Evolutionary conservation across 257 asterid species (phyloP), one percentile per base, ranked within the genome.

Genomic region (Primulina tabacum): DNA sequence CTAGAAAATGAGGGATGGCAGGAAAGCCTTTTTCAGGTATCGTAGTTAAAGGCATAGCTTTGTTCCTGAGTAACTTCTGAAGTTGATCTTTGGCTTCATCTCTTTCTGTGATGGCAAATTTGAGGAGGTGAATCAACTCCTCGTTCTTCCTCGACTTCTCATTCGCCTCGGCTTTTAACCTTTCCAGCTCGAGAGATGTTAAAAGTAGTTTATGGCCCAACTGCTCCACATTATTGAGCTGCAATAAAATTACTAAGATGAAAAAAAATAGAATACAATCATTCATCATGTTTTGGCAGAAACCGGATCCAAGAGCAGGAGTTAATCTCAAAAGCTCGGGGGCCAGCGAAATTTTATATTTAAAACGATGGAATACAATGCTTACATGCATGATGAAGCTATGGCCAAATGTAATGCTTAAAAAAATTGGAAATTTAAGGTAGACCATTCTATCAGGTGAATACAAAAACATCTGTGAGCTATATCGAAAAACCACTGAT

Each of bases 41-140:
- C 20, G 2, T 35, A 26, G 40, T 3, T n/a, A 38, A 38, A 38
- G 50, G 0, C 16, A 38, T 10, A 34, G 67, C 50, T 17, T 76
- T 81, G 84, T 70, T 77, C 2, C 50, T 38, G 62, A 87, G 77
- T 2, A 84, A 59, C 60, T 79, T 83, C 9, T 88, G 87, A 60
- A 85, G 77, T 18, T 85, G 80, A 6, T 9, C 50, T 65, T 73
- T 75, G 28, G 95, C 95, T 73, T 85, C 89, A 52, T 88, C 95
- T 73, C 95, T 71, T 71, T 88, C 89, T 20, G 72, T 75, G 38
- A 82, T 60, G 1, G 82, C 83, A 8, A 18, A 69, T 1, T 83
- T 79, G 2, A 88, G 81, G 4, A 85, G 80, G 4, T 77, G 79
- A 78, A 82, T 66, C 10, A 85, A 47, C 28, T 80, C 91, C 35